Conservation (phyloP, 495 filamentous ascomycete genomes). For the Trichoderma reesei region DNA sequence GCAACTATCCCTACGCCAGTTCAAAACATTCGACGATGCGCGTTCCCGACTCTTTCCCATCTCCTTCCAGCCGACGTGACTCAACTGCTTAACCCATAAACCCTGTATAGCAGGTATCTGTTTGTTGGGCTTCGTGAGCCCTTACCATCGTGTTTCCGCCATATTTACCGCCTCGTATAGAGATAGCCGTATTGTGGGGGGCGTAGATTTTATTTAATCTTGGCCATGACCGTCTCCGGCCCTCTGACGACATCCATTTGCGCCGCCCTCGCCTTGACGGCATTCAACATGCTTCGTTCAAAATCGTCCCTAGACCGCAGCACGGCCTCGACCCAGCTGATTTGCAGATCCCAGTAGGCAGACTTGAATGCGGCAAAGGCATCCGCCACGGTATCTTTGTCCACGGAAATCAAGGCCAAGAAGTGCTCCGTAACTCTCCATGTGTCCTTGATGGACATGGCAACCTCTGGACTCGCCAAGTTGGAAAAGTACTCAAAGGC, state of each 20-base stretch:
- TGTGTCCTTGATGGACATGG: constrained; percentile 64
- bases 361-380: constrained; percentile 77
- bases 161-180: not conserved
- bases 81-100: not conserved
- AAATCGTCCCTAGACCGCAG: constrained; percentile 84
- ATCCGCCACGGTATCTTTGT: constrained; percentile 62
- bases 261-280: constrained; percentile 75
- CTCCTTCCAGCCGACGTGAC: too few relatives aligned
- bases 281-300: constrained; percentile 77
- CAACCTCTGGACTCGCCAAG: constrained; percentile 38
- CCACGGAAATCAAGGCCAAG: constrained; percentile 58
- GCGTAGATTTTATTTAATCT: constrained; percentile 53
- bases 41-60: too few relatives aligned
- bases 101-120: not conserved
- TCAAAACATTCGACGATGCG: too few relatives aligned
- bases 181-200: not conserved
- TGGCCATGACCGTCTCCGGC: constrained; percentile 81
- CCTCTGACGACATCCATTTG: constrained; percentile 72
- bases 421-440: constrained; percentile 85
- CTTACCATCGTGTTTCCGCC: not conserved
- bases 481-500: constrained; percentile 69
- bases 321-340: constrained; percentile 94
- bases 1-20: too few relatives aligned
- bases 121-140: too few relatives aligned
- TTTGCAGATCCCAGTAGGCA: constrained; percentile 87